Percentiles rank a stretch among this genome's conserved stretches.
phyloP scores from a whole-genome alignment of 306 rosid genomes.

The Cicer judaicum region DNA sequence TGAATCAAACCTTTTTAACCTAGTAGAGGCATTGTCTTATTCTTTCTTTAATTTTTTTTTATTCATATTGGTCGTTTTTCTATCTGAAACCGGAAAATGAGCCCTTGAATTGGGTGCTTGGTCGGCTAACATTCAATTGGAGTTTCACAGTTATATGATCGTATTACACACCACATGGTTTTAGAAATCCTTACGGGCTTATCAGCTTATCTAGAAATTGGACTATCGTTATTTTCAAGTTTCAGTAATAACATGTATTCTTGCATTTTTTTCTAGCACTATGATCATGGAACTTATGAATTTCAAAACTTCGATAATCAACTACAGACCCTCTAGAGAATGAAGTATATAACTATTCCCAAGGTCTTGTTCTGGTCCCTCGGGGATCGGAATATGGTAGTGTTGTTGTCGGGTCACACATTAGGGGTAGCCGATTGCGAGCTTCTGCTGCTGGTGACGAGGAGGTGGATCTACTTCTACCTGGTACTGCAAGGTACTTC shows the following conservation, averaged over 20 bases:
- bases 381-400: conserved; percentile 69
- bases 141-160: not conserved
- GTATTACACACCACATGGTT: not conserved
- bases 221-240: conserved; percentile 30
- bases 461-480: conserved; percentile 97
- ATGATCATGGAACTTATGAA: conserved; percentile 39
- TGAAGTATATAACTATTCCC: conserved; percentile 77
- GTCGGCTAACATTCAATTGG: not conserved
- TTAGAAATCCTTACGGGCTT: conserved; percentile 27
- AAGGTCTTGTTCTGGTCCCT: conserved; percentile 95
- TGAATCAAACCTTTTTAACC: conserved; percentile 9
- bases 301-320: conserved; percentile 33
- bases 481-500: conserved; percentile 96
- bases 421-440: conserved; percentile 94
- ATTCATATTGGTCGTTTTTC: not conserved
- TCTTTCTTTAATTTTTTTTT: not conserved
- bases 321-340: conserved; percentile 86
- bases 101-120: not conserved
- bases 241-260: conserved; percentile 11
- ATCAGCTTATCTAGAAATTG: not conserved
- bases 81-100: not conserved
- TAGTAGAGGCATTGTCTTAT: not conserved
- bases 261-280: conserved; percentile 35
- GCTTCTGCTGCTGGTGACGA: conserved; percentile 95
- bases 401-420: conserved; percentile 87